These are phyloP conservation scores for Cinnamomum micranthum DNA, from an alignment of 164 flowering plant genomes.

Conservation along the genomic window DNA sequence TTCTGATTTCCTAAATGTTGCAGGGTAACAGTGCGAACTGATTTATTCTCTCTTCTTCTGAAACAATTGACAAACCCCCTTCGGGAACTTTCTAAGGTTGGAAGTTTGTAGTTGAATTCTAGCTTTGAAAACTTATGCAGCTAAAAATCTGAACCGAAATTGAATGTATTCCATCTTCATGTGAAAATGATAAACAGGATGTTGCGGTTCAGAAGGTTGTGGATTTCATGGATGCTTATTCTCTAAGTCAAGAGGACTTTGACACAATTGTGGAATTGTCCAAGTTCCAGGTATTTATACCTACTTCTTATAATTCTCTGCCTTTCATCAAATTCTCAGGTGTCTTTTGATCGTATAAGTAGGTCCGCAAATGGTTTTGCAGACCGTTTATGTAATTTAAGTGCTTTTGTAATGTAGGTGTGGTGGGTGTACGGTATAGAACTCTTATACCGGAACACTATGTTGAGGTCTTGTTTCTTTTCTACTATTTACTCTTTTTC, in stretches of 20 bases:
- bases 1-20: constrained; percentile 12
- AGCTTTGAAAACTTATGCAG: neutral
- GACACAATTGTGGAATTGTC: constrained; percentile 79
- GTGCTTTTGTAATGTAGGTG: too few species aligned
- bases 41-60: constrained; percentile 64
- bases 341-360: too few species aligned
- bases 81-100: constrained; percentile 70
- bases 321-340: neutral
- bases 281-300: constrained; percentile 60
- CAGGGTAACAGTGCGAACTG: constrained; percentile 76
- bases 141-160: neutral
- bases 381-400: too few species aligned
- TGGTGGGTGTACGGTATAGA: too few species aligned
- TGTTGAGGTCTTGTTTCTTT: too few species aligned
- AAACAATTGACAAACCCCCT: constrained; percentile 75
- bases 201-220: constrained; percentile 81
- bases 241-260: constrained; percentile 84
- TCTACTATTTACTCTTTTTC: too few species aligned
- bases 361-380: too few species aligned
- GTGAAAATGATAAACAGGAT: constrained; percentile 45
- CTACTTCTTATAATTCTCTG: neutral
- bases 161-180: neutral
- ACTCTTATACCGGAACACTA: too few species aligned
- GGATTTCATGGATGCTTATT: constrained; percentile 84
- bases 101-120: constrained; percentile 3